Base-by-base conservation (phyloP, 2,329 filamentous ascomycete species). In the Beauveria sp. region DNA sequence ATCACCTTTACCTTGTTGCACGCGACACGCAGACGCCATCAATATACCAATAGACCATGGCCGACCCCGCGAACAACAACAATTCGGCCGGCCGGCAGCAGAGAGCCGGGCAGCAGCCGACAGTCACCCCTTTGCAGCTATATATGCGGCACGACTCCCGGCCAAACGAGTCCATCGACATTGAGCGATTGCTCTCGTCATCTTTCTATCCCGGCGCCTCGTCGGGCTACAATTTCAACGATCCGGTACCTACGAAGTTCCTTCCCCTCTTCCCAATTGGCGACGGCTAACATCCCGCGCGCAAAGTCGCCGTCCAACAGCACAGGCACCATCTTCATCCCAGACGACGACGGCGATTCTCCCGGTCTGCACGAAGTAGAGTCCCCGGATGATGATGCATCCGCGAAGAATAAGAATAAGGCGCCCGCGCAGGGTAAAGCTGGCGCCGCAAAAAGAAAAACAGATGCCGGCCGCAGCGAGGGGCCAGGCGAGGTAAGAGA, bases 111-210 rank as follows among this genome's bases (percentile, higher is more conserved):
- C 42, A 46, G 54, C 52, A 55, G 18, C 7, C 22, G 46, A 28
- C 53, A 26, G 53, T 9, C 9, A 45, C 26, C 1, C 58, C 57
- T 42, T 24, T 55, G 50, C n/a, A 55, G 22, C 20, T 60, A 9
- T 51, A 47, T 46, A n/a, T 52, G 7, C 18, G 43, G 22, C 20
- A 9, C 2, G 51, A 20, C 8, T 26, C 42, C 5, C 26, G 58
- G 5, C 58, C 58, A 1, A 60, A 16, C 3, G 45, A 53, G 18
- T 54, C 50, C 2, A 1, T 38, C 50, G 58, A 60, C 30, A 60
- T 60, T 30, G 58, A 60, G 30, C 22, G 58, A 1, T 51, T 60
- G 22, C 58, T 60, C 9, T 60, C 58, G 22, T 60, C 58, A 3
- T 20, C 58, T 2, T 49, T 55, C n/a, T 60, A 60, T 26, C 58